Percentiles rank a stretch among this genome's conserved stretches.
Evolutionary conservation across 2,329 filamentous ascomycete genomes (phyloP).

Genomic region (Aspergillus aculeatus): DNA sequence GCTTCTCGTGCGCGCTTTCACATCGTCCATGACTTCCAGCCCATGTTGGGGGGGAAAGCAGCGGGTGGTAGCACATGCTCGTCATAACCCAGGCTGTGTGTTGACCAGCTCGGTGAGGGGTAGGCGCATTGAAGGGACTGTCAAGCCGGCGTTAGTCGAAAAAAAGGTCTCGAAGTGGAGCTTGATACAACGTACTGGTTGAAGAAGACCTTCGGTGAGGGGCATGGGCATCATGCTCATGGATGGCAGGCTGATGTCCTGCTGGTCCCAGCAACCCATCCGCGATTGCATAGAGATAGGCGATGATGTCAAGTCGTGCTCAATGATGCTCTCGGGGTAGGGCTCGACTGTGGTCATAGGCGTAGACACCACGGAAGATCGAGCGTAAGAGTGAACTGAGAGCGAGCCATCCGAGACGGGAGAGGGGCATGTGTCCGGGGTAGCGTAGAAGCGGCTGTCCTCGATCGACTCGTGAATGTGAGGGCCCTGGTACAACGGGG

Average conservation of each 20-base stretch:
- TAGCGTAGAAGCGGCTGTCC: slow-evolving; percentile 45
- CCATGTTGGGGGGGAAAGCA: slow-evolving; percentile 32
- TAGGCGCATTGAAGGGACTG: slow-evolving; percentile 40
- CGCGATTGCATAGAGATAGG: slow-evolving; percentile 34
- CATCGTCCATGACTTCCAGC: slow-evolving; percentile 33
- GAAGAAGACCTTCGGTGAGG: slow-evolving; percentile 36
- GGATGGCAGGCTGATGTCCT: slow-evolving; percentile 28
- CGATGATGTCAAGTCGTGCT: slow-evolving; percentile 34
- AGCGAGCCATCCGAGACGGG: slow-evolving; percentile 39
- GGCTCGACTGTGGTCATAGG: slow-evolving; percentile 36
- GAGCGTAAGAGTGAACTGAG: slow-evolving; percentile 31
- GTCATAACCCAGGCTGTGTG: slow-evolving; percentile 39
- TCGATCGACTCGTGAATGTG: slow-evolving; percentile 39
- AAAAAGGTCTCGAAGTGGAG: not conserved
- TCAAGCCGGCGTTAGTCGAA: slow-evolving; percentile 14
- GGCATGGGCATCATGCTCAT: slow-evolving; percentile 37
- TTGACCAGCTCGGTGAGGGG: slow-evolving; percentile 42
- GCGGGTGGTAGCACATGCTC: slow-evolving; percentile 36
- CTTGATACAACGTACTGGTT: slow-evolving; percentile 33
- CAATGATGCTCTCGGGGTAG: slow-evolving; percentile 34
- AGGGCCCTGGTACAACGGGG: slow-evolving; percentile 28
- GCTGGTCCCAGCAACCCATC: slow-evolving; percentile 35
- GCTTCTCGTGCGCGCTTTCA: not conserved
- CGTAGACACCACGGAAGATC: slow-evolving; percentile 34
- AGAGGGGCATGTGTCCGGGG: slow-evolving; percentile 46